Base-by-base conservation (phyloP, 345 rosid species). In the Brassica incana region DNA sequence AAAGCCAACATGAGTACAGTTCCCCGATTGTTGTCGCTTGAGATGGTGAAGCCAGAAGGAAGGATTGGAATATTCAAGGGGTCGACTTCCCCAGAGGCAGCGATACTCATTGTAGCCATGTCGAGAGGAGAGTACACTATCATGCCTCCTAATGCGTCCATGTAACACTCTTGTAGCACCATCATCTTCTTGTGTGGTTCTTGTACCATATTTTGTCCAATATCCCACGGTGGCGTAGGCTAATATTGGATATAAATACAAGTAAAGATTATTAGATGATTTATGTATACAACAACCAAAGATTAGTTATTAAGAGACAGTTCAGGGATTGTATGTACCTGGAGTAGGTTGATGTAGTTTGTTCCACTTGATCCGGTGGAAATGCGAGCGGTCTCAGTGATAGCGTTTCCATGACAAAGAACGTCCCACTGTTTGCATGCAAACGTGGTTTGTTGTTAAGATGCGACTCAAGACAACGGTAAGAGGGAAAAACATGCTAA, bases 21-120 rank as follows among this genome's bases (percentile, higher is more conserved):
- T 18, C 90, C 32, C 32, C 32, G 32, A 29, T 29, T 85, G 35
- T 89, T 85, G 30, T 89, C 90, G 16, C 75, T 73, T 1, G 92
- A 85, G 77, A 92, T 86, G 3, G 85, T 78, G 78, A 91, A 87
- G 32, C 98, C 98, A 0, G 95, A 91, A 23, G 98, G 92, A 65
- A 91, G 94, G 35, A 94, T 61, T 8, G 89, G 88, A 25, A 90
- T 76, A 0, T 6, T 2, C 0, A 78, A 65, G 2, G 87, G 23
- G 15, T 87, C 86, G 5, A 33, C 15, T 48, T 77, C 74, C 0
- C 90, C 91, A 3, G 65, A 71, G 38, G 86, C 52, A 2, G 85
- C 86, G 8, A 33, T 1, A 36, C 78, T 71, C 77, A 90, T 65
- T 43, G 84, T 62, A 38, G 77, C 11, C 52, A 78, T 56, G 33